Evolutionary conservation across 73 alveolate species (phyloP).

Genomic region (Diophrys appendiculata): DNA sequence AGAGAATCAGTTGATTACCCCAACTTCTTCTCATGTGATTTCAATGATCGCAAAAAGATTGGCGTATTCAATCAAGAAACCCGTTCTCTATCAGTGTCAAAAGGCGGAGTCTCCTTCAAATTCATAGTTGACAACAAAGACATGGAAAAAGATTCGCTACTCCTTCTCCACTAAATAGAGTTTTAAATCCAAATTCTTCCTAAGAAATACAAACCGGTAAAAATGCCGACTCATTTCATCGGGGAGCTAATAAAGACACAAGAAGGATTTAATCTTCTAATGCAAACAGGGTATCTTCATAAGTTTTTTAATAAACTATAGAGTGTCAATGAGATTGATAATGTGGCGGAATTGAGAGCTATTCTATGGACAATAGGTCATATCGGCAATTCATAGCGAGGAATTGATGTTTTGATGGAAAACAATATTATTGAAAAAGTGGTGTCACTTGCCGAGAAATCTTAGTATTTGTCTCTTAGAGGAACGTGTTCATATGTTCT

Average conservation of each 20-base stretch:
- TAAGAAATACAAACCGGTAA: constrained; percentile 47
- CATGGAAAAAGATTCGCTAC: background rate
- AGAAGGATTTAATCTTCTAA: constrained; percentile 46
- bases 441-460: constrained; percentile 50
- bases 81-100: constrained; percentile 11
- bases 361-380: constrained; percentile 72
- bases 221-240: constrained; percentile 61
- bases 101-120: constrained; percentile 39
- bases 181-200: constrained; percentile 48
- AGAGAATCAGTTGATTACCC: constrained; percentile 46
- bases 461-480: constrained; percentile 46
- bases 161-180: constrained; percentile 23
- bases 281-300: constrained; percentile 48
- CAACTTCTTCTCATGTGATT: constrained; percentile 23
- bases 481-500: constrained; percentile 57
- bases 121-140: constrained; percentile 7
- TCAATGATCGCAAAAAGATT: constrained; percentile 9
- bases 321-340: constrained; percentile 28
- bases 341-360: constrained; percentile 43
- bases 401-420: constrained; percentile 45
- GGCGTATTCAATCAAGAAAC: constrained; percentile 2
- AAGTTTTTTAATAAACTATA: constrained; percentile 30
- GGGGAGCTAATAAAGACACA: constrained; percentile 74
- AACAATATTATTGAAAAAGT: constrained; percentile 35
- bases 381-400: constrained; percentile 64